Base-by-base conservation (phyloP, 805 yeast species). In the Debaryomyces prosopidis region DNA sequence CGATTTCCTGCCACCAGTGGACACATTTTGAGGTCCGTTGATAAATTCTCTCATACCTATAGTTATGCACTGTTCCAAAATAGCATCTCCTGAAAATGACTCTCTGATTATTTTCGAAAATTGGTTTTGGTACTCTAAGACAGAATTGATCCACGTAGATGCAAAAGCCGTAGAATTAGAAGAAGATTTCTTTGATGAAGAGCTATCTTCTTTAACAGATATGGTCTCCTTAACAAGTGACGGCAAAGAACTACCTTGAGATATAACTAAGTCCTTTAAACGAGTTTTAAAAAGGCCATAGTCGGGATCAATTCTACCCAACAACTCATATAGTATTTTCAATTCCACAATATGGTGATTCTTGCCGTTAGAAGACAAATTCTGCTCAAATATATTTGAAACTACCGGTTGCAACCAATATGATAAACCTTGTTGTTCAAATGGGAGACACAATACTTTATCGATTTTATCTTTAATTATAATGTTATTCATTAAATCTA, bases 1-100 rank as follows among this genome's bases (percentile, higher is more conserved):
- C 53, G 56, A 76, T 75, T 49, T 74, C 67, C 48, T 78, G 69
- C 20, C 60, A n/a, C 27, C 39, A 19, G 6, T 18, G 15, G 39
- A 18, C 8, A 39, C 12, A n/a, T 42, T 42, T 5, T 47, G 35
- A 6, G 57, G 37, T n/a, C 53, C 62, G 52, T 85, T 85, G 28
- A 89, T 67, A 52, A 84, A 81, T 10, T 77, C 79, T 10, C 83
- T 71, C 55, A 88, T 78, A 0, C 91, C 79, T 14, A 75, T 72
- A 40, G 83, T 84, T 5, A 86, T 71, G 2, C 82, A 71, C 49
- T 77, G 80, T 42, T 76, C 78, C 30, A 86, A 51, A 1, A 70
- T 65, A 2, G 68, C 62, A 53, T 85, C 80, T 37, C 67, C 71
- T 2, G 67, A 68, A 51, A 84, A 81, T 2, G 86, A 69, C 5